Base-by-base conservation (phyloP, 768 basidiomycete genomes). In the Naganishia friedmannii region DNA sequence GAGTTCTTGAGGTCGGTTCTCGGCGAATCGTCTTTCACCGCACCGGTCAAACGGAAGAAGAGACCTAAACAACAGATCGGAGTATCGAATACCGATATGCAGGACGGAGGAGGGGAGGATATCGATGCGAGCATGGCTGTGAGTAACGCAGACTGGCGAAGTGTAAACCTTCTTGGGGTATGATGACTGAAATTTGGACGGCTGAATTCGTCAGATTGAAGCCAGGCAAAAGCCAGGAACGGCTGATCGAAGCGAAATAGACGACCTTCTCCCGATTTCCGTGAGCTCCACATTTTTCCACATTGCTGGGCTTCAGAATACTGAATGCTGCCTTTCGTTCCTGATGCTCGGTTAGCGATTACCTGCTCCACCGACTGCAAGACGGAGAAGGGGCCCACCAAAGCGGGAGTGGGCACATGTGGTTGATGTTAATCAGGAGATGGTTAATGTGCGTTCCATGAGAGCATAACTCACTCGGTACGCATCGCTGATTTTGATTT, bases 321-420 rank as follows among this genome's bases (percentile, higher is more conserved):
- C 63, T 31, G 42, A 32, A 72, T 19, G 46, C 68, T 31, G 55
- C 70, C 29, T 55, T 46, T 39, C 45, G 67, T 65, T 68, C 69
- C 39, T 67, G 29, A 29, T 60, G 26, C 57, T 60, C 3, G 67
- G 53, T 2, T 71, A 80, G 74, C 73, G 80, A 55, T 63, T 77
- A 39, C 79, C 78, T 45, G 76, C 74, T 28, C 80, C 77, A 17
- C 77, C 77, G 2, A 68, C 77, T 51, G 69, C 74, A 21, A 65
- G 77, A 66, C 70, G 76, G 66, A 73, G 76, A 73, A 72, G 76
- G 72, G 69, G 69, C 71, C 79, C 21, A 84, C 83, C 73, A 83
- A 94, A 94, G 82, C 90, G 91, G 57, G 93, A 97, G 73, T 99
- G 96, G 96, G 96, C 96, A 1, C 96, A 97, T 84, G 90, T 92